Base-by-base conservation (phyloP, 768 basidiomycete species). In the Pleurotus pulmonarius region DNA sequence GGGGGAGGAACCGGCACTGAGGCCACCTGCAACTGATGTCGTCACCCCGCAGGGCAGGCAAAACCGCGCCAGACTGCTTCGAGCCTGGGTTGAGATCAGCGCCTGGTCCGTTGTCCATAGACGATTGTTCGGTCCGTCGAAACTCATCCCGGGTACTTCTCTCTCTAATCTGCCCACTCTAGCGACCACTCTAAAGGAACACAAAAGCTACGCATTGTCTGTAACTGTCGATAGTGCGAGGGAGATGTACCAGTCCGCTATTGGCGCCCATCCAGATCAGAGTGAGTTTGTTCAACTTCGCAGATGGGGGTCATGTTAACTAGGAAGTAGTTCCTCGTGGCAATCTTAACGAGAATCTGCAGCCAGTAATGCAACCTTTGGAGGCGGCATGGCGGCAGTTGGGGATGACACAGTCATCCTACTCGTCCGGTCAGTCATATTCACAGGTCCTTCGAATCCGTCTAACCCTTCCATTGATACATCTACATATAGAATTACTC, bases 231-330 rank as follows among this genome's bases (percentile, higher is more conserved):
- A 86, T 29, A 77, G 74, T 60, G 85, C 76, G 5, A 75, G 88
- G 38, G 88, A 90, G 62, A 82, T 85, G 78, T 87, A 86, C 67
- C 88, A 90, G 66, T 75, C 67, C 45, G 87, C 78, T 0, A 80
- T 92, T 49, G 90, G 90, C 15, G 87, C 89, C 5, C 88, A 91
- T 69, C 82, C 84, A 25, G 83, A 86, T 58, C 90, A 92, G 67
- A 85, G 90, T 91, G 63, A 60, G 83, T 61, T 12, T n/a, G 12
- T n/a, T 40, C 16, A n/a, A 8, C 65, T 25, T 5, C 34, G 39
- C 39, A 8, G 6, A 7, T 18, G 3, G n/a, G 3, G 12, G 9
- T 51, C 59, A 63, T 37, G 63, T 46, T 43, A 6, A 20, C 18
- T 24, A 45, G 34, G 20, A 25, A 18, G n/a, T 49, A 73, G 88